These are phyloP conservation scores for Clitopilus passeckerianus DNA, from an alignment of 768 basidiomycete species.

Conservation along the genomic window DNA sequence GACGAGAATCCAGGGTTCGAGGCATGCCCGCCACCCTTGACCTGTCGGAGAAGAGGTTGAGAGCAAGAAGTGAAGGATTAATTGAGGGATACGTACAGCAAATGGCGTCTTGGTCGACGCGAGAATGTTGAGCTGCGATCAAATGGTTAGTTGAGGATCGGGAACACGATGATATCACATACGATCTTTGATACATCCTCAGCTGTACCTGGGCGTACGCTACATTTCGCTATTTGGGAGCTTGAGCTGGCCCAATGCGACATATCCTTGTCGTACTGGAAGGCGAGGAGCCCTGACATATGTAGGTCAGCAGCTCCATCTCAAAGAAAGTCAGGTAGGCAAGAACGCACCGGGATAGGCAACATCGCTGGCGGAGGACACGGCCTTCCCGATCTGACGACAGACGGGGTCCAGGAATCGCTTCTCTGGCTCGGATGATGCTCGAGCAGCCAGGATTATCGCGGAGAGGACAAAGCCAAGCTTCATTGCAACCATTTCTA, in stretches of 20 bases:
- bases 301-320: neutral
- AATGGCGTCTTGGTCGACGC: slow-evolving; percentile 42
- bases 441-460: neutral
- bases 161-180: slow-evolving; percentile 8
- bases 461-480: neutral
- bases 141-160: neutral
- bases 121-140: slow-evolving; percentile 40
- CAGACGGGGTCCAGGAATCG: slow-evolving; percentile 22
- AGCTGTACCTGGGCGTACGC: slow-evolving; percentile 53
- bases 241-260: slow-evolving; percentile 50
- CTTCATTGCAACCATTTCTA: neutral
- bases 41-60: slow-evolving; percentile 22
- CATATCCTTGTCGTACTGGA: slow-evolving; percentile 35
- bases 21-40: slow-evolving; percentile 60
- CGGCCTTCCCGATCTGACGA: slow-evolving; percentile 24
- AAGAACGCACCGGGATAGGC: slow-evolving; percentile 30
- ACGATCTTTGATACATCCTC: slow-evolving; percentile 49
- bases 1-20: slow-evolving; percentile 56
- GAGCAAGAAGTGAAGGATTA: neutral
- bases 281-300: slow-evolving; percentile 13
- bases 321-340: neutral
- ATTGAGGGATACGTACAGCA: slow-evolving; percentile 32
- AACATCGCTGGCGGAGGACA: slow-evolving; percentile 42
- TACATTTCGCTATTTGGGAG: slow-evolving; percentile 39
- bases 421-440: neutral